Conservation (phyloP, 2,329 filamentous ascomycete species). For the Leptoxyphium fumago region DNA sequence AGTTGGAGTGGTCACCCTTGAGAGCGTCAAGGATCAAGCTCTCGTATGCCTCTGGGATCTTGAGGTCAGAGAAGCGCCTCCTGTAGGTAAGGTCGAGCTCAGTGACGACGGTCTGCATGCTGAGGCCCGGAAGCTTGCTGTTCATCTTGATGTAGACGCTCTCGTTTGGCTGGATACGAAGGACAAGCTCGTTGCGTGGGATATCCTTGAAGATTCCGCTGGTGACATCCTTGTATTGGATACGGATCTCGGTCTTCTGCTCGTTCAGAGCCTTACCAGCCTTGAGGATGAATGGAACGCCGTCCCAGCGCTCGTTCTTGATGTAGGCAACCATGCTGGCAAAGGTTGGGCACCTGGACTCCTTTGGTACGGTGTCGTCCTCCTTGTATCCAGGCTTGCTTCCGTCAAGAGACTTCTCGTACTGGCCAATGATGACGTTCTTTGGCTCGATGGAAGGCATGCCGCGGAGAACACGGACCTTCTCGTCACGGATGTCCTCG, state of each 20-base stretch:
- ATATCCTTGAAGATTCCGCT: slow-evolving; percentile 99
- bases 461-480: slow-evolving; percentile 84
- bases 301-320: slow-evolving; percentile 99
- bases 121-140: slow-evolving; percentile 93
- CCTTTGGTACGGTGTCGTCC: slow-evolving; percentile 94
- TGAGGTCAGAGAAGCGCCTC: slow-evolving; percentile 94
- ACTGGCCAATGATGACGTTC: slow-evolving; percentile 99
- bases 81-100: slow-evolving; percentile 97
- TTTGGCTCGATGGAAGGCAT: slow-evolving; percentile 95
- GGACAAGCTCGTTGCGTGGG: slow-evolving; percentile 95
- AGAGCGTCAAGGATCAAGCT: slow-evolving; percentile 92
- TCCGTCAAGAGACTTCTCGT: slow-evolving; percentile 88
- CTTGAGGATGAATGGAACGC: slow-evolving; percentile 98
- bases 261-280: slow-evolving; percentile 95
- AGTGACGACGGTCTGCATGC: slow-evolving; percentile 98
- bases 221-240: slow-evolving; percentile 98
- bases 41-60: slow-evolving; percentile 98
- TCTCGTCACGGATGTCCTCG: slow-evolving; percentile 97
- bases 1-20: slow-evolving; percentile 99
- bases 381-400: slow-evolving; percentile 97
- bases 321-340: slow-evolving; percentile 95
- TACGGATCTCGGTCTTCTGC: slow-evolving; percentile 98
- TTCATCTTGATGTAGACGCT: slow-evolving; percentile 99
- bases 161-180: slow-evolving; percentile 98
- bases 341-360: slow-evolving; percentile 95